Evolutionary conservation across 1,284 basidiomycete species (phyloP).

Genomic region (Ustilago vetiveriae): DNA sequence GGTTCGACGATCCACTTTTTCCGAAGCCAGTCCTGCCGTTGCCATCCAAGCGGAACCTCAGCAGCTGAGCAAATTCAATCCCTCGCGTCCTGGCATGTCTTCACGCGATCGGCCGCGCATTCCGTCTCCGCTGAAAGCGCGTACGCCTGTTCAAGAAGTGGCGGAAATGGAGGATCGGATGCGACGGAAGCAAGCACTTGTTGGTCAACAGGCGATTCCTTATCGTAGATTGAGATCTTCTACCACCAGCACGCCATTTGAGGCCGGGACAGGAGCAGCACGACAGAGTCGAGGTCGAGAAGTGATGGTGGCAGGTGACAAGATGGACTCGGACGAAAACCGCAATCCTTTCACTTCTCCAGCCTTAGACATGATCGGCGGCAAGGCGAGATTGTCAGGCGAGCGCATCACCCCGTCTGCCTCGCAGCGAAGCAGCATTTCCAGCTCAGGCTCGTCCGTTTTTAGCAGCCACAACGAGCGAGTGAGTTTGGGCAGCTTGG

Average conservation of each 20-base stretch:
- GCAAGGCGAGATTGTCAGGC: background rate
- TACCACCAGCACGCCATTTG: slow-evolving; percentile 23
- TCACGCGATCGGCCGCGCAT: slow-evolving; percentile 41
- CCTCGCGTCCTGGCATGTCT: slow-evolving; percentile 32
- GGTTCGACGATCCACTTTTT: slow-evolving; percentile 20
- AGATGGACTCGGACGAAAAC: slow-evolving; percentile 12
- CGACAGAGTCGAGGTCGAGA: background rate
- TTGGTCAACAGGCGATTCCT: slow-evolving; percentile 16
- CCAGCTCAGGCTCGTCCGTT: slow-evolving; percentile 2
- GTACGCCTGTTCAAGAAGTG: slow-evolving; percentile 17
- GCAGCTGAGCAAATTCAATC: slow-evolving; percentile 6
- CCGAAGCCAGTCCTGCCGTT: slow-evolving; percentile 3
- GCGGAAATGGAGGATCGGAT: slow-evolving; percentile 8
- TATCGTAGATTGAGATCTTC: slow-evolving; percentile 17
- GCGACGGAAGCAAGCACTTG: slow-evolving; percentile 4
- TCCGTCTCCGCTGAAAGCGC: slow-evolving; percentile 37
- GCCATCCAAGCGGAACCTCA: background rate
- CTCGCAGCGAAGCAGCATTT: slow-evolving; percentile 2
- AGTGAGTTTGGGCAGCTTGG: background rate
- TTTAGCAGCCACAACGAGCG: background rate
- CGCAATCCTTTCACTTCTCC: slow-evolving; percentile 19
- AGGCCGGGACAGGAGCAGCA: background rate
- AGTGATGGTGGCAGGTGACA: background rate
- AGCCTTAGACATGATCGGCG: background rate
- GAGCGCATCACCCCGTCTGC: background rate